Evolutionary conservation across 2,329 filamentous ascomycete genomes (phyloP).

Genomic region (Thelonectria rubi): DNA sequence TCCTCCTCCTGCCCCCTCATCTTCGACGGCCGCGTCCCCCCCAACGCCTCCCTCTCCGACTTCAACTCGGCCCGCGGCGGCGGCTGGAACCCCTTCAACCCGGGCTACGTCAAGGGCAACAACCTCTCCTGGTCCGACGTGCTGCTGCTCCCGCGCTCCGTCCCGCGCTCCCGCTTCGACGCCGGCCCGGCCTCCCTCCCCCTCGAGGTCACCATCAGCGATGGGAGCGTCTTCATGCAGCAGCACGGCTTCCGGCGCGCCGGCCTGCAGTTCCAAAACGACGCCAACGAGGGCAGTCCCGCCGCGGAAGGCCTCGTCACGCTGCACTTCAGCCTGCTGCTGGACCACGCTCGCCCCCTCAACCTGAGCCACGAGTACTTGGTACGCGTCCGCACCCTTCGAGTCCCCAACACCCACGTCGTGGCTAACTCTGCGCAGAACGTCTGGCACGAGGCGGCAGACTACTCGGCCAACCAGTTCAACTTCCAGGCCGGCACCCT

Average conservation of each 20-base stretch:
- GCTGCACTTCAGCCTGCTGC: slow-evolving; percentile 67
- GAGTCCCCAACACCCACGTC: too few relatives aligned
- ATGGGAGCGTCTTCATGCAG: slow-evolving; percentile 67
- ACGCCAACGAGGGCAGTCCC: slow-evolving; percentile 58
- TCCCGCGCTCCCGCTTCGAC: slow-evolving; percentile 48
- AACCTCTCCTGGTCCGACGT: slow-evolving; percentile 61
- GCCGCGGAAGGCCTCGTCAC: slow-evolving; percentile 64
- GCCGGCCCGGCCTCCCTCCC: slow-evolving; percentile 54
- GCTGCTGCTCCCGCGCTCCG: slow-evolving; percentile 53
- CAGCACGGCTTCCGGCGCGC: slow-evolving; percentile 70
- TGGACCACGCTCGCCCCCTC: slow-evolving; percentile 59
- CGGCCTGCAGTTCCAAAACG: slow-evolving; percentile 34
- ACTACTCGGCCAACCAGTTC: slow-evolving; percentile 61
- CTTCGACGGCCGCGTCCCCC: slow-evolving; percentile 58
- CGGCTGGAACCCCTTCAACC: slow-evolving; percentile 55
- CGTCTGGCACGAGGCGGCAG: slow-evolving; percentile 57
- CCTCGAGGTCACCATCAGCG: slow-evolving; percentile 64
- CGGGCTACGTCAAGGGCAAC: slow-evolving; percentile 62
- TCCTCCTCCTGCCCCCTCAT: slow-evolving; percentile 44
- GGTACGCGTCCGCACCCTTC: slow-evolving; percentile 47
- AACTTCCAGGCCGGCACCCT: slow-evolving; percentile 65
- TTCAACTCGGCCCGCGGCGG: slow-evolving; percentile 53
- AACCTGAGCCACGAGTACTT: slow-evolving; percentile 71
- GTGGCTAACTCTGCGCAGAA: slow-evolving; percentile 27
- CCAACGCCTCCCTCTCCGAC: slow-evolving; percentile 47